These are phyloP conservation scores for Lachnellula cervina DNA, from an alignment of 2,329 filamentous ascomycete species.

Conservation along the genomic window DNA sequence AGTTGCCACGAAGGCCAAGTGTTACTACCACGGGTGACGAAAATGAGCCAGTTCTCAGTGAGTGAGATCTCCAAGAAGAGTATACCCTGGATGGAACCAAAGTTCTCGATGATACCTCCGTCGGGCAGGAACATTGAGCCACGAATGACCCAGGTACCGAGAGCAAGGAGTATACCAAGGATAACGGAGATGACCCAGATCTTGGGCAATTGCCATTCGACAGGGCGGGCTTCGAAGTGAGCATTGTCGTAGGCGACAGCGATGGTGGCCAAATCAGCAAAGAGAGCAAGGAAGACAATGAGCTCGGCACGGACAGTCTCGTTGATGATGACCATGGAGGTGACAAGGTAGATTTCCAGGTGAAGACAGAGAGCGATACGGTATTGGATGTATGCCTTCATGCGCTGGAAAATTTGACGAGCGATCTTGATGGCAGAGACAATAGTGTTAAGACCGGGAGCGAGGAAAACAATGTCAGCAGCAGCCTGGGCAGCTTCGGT, in stretches of 20 bases:
- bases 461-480: constrained; percentile 91
- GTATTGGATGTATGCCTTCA: constrained; percentile 96
- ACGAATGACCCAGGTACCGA: constrained; percentile 69
- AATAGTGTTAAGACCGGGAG: constrained; percentile 84
- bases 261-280: constrained; percentile 74
- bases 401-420: constrained; percentile 92
- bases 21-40: constrained; percentile 68
- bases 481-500: constrained; percentile 88
- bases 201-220: constrained; percentile 78
- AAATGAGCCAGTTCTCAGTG: constrained; percentile 75
- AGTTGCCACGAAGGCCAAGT: constrained; percentile 74
- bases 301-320: constrained; percentile 68
- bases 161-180: constrained; percentile 62
- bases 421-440: constrained; percentile 91
- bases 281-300: constrained; percentile 74
- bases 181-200: constrained; percentile 73
- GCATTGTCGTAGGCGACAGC: constrained; percentile 77
- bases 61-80: constrained; percentile 69
- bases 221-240: constrained; percentile 67
- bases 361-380: constrained; percentile 90
- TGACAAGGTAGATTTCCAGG: constrained; percentile 76
- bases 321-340: constrained; percentile 75
- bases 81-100: constrained; percentile 68
- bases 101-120: constrained; percentile 72
- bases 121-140: constrained; percentile 63